These are phyloP conservation scores for Saccharomyces jurei DNA, from an alignment of 805 yeast genomes.

Conservation along the genomic window DNA sequence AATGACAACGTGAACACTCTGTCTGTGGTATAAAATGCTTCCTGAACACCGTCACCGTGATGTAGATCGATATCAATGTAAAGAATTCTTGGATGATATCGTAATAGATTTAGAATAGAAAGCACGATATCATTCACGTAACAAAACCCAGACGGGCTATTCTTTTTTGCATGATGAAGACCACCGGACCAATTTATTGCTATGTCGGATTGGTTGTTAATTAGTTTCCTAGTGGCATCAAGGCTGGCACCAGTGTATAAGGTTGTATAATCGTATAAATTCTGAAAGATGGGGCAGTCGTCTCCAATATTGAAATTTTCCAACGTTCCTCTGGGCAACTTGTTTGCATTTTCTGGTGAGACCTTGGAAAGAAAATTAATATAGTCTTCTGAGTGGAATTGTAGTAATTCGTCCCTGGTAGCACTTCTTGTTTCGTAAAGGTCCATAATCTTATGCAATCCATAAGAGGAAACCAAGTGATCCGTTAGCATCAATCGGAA, in stretches of 20 bases:
- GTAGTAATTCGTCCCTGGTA: slow-evolving; percentile 65
- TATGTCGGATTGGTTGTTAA: slow-evolving; percentile 76
- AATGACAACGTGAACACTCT: slow-evolving; percentile 85
- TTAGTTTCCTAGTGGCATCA: slow-evolving; percentile 81
- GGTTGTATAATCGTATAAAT: slow-evolving; percentile 65
- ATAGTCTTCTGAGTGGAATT: slow-evolving; percentile 85
- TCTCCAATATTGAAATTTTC: slow-evolving; percentile 90
- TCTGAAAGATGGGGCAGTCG: slow-evolving; percentile 81
- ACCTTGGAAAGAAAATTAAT: slow-evolving; percentile 65
- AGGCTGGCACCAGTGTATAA: slow-evolving; percentile 84
- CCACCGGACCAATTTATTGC: slow-evolving; percentile 95
- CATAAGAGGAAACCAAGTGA: slow-evolving; percentile 78
- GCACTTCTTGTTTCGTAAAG: slow-evolving; percentile 78
- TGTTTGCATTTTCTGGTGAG: slow-evolving; percentile 61
- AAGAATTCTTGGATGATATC: slow-evolving; percentile 78
- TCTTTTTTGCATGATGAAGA: slow-evolving; percentile 84
- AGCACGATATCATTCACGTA: slow-evolving; percentile 84
- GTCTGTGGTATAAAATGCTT: slow-evolving; percentile 86
- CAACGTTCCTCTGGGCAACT: slow-evolving; percentile 40
- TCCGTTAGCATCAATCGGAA: slow-evolving; percentile 89
- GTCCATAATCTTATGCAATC: slow-evolving; percentile 84
- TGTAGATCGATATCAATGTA: slow-evolving; percentile 88
- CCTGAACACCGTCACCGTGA: slow-evolving; percentile 94
- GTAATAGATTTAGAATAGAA: slow-evolving; percentile 68
- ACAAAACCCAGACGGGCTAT: slow-evolving; percentile 86